phyloP scores from a whole-genome alignment of 2,329 filamentous ascomycete species.

The Penicillium sp. region DNA sequence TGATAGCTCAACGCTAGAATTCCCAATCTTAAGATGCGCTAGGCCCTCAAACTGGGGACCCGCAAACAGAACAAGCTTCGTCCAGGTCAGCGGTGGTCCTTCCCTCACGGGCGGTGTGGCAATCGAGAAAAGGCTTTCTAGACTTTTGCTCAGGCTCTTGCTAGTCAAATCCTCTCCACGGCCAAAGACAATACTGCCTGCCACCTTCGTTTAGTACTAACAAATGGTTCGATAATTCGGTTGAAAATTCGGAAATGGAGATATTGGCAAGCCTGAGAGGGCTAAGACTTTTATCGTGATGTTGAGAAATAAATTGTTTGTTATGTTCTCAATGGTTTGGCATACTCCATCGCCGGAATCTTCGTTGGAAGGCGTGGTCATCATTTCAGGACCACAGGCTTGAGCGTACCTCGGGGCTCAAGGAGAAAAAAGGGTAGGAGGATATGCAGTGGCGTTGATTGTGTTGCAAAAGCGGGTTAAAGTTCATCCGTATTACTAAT shows the following conservation, averaged over 20 bases:
- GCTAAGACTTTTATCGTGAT: neutral
- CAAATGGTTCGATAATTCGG: constrained; percentile 4
- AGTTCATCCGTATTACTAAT: neutral
- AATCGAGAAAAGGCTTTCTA: constrained; percentile 3
- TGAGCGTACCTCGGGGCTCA: too few relatives aligned
- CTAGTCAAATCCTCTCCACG: constrained; percentile 4
- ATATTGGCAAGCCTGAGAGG: neutral
- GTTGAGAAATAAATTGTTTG: neutral
- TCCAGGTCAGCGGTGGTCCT: constrained; percentile 2
- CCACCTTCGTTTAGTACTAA: constrained; percentile 2
- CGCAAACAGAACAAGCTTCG: constrained; percentile 1
- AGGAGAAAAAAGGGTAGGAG: too few relatives aligned
- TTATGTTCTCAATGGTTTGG: constrained; percentile 1
- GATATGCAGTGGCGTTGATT: too few relatives aligned
- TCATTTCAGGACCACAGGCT: too few relatives aligned
- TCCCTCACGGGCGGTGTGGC: neutral
- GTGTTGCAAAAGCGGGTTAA: neutral
- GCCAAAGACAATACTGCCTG: constrained; percentile 7
- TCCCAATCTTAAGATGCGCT: neutral
- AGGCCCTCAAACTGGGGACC: constrained; percentile 4
- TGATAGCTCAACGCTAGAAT: constrained; percentile 5
- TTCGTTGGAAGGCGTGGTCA: too few relatives aligned
- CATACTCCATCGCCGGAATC: neutral
- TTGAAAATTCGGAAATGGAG: neutral
- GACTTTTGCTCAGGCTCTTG: constrained; percentile 1